Conservation (phyloP, 208 protist genomes). For the Crithidia fasciculata region DNA sequence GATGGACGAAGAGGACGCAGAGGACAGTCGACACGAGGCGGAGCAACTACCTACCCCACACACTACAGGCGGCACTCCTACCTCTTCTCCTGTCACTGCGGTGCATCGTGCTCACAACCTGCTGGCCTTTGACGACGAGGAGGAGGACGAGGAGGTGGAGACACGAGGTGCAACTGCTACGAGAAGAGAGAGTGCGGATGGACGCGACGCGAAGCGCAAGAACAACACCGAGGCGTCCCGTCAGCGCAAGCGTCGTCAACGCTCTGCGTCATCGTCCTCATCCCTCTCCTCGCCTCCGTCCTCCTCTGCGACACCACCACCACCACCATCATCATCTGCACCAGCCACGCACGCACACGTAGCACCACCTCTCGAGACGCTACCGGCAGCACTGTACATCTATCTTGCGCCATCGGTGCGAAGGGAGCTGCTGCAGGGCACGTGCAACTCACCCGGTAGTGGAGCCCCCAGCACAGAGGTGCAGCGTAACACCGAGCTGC, state of each 20-base stretch:
- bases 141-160: too few species aligned
- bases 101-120: too few species aligned
- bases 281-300: neutral
- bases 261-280: neutral
- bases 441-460: neutral
- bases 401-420: slow-evolving; percentile 24
- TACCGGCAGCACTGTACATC: slow-evolving; percentile 18
- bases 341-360: neutral
- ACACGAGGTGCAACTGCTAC: too few species aligned
- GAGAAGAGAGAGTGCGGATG: too few species aligned
- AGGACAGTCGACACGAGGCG: slow-evolving; percentile 23
- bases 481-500: slow-evolving; percentile 30
- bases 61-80: neutral
- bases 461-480: slow-evolving; percentile 12
- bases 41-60: neutral
- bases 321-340: neutral
- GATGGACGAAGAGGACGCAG: slow-evolving; percentile 34
- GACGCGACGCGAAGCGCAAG: too few species aligned
- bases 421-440: slow-evolving; percentile 19
- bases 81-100: too few species aligned
- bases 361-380: slow-evolving; percentile 10
- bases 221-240: neutral
- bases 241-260: neutral
- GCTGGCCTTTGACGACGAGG: too few species aligned
- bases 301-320: neutral